A percentile compares a stretch with the other conserved stretches of the same genome.
Conservation (phyloP, 352 stramenopile genomes). For the Globisporangium uncinulatum region DNA sequence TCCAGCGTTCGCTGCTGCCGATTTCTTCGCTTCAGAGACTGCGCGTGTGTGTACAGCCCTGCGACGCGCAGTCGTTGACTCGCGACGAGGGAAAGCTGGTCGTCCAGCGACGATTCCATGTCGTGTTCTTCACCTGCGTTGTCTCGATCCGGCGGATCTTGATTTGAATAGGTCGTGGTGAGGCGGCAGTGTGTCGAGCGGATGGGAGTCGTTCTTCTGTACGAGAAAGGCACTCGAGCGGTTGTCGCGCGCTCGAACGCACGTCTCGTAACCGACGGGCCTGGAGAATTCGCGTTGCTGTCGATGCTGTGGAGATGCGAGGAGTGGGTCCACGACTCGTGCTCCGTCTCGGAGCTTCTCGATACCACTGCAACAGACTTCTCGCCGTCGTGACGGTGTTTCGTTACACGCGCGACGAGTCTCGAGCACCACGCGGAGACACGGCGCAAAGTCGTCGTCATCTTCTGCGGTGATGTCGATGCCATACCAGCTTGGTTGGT, state of each 20-base stretch:
- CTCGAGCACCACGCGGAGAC: conserved; percentile 11
- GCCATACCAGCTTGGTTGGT: background rate
- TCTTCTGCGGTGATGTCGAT: background rate
- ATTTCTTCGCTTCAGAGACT: conserved; percentile 1
- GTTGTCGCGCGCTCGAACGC: conserved; percentile 1
- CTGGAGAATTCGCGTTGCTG: conserved; percentile 1
- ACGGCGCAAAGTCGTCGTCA: conserved; percentile 2
- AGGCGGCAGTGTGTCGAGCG: background rate
- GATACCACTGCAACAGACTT: background rate
- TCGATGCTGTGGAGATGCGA: background rate
- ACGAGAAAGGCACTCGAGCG: too few species aligned
- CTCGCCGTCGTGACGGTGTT: background rate
- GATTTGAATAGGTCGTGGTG: background rate
- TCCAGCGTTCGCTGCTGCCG: conserved; percentile 2
- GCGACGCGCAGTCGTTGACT: conserved; percentile 9
- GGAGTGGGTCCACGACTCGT: conserved; percentile 10
- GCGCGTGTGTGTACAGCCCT: conserved; percentile 2
- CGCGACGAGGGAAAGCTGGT: conserved; percentile 6
- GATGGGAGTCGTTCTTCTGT: background rate
- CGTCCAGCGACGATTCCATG: background rate
- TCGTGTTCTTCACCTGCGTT: background rate
- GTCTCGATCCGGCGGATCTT: background rate
- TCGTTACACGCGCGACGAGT: conserved; percentile 4
- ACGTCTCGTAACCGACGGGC: background rate
- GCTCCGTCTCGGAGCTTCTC: conserved; percentile 4